Percentiles rank a stretch among this genome's conserved stretches.
Evolutionary conservation across 495 filamentous ascomycete species (phyloP).

Genomic region (Tuber umbilicatum): DNA sequence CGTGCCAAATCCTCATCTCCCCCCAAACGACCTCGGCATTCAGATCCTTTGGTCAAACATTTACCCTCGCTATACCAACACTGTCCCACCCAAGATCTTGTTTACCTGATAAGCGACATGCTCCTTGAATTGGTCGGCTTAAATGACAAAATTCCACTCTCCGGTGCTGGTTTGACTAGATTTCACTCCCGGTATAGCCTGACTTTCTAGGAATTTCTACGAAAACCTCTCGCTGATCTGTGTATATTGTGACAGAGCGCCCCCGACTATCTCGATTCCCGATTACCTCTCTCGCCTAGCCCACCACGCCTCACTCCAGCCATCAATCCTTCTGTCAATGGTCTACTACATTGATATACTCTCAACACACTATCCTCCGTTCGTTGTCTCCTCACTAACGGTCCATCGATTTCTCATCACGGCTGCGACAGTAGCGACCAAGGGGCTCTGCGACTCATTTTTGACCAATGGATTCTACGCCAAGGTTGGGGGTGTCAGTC

Average conservation of each 20-base stretch:
- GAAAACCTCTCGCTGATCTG: conserved; percentile 20
- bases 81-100: conserved; percentile 74
- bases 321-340: conserved; percentile 96
- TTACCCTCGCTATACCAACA: conserved; percentile 71
- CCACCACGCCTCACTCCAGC: conserved; percentile 85
- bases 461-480: conserved; percentile 97
- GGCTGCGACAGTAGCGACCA: conserved; percentile 88
- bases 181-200: conserved; percentile 77
- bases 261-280: conserved; percentile 83
- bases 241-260: conserved; percentile 55
- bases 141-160: conserved; percentile 82
- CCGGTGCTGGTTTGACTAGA: conserved; percentile 74
- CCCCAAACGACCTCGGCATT: conserved; percentile 51
- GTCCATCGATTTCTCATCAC: conserved; percentile 96
- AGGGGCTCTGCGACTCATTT: conserved; percentile 91
- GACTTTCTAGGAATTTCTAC: conserved; percentile 11
- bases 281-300: conserved; percentile 91
- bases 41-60: conserved; percentile 56
- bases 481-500: conserved; percentile 80
- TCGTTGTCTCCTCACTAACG: conserved; percentile 88
- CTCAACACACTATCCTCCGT: conserved; percentile 81
- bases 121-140: conserved; percentile 84
- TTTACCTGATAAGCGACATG: conserved; percentile 88
- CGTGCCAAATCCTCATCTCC: conserved; percentile 42
- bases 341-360: conserved; percentile 98